These are phyloP conservation scores for Entomophthora muscae DNA, from an alignment of 371 early-diverging fungal genomes.

Conservation along the genomic window DNA sequence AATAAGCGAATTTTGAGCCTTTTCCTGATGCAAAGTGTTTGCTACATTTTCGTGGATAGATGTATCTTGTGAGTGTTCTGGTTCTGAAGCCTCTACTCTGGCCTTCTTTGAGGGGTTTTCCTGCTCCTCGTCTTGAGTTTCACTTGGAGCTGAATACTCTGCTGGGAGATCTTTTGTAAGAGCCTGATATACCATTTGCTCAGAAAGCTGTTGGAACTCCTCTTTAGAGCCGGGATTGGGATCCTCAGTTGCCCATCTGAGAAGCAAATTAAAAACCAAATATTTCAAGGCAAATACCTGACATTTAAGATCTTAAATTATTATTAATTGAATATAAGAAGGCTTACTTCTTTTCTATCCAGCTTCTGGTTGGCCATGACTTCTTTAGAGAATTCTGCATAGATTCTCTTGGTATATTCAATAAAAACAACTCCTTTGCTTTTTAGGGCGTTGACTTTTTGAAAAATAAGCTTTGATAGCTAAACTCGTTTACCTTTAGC, in stretches of 20 bases:
- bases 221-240: conserved; percentile 44
- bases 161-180: conserved; percentile 42
- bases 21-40: not conserved
- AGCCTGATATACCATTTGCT: conserved; percentile 25
- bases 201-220: conserved; percentile 27
- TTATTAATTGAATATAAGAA: not conserved
- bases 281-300: conserved; percentile 7
- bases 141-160: conserved; percentile 18
- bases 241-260: conserved; percentile 66
- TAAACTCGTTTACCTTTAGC: conserved; percentile 30
- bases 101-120: not conserved
- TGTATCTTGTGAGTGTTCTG: not conserved
- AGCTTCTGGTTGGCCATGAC: conserved; percentile 72
- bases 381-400: conserved; percentile 79
- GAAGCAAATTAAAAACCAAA: not conserved
- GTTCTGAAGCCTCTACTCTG: not conserved
- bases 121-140: not conserved
- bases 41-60: not conserved
- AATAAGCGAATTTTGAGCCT: not conserved
- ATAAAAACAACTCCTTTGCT: conserved; percentile 67
- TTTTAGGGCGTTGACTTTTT: conserved; percentile 29
- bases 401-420: conserved; percentile 39
- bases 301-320: not conserved
- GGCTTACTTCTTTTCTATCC: conserved; percentile 32
- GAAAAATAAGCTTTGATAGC: conserved; percentile 10